Percentiles rank a stretch among this genome's conserved stretches.
phyloP scores from a whole-genome alignment of 495 filamentous ascomycete genomes.

The Opeltia flavorubescens region DNA sequence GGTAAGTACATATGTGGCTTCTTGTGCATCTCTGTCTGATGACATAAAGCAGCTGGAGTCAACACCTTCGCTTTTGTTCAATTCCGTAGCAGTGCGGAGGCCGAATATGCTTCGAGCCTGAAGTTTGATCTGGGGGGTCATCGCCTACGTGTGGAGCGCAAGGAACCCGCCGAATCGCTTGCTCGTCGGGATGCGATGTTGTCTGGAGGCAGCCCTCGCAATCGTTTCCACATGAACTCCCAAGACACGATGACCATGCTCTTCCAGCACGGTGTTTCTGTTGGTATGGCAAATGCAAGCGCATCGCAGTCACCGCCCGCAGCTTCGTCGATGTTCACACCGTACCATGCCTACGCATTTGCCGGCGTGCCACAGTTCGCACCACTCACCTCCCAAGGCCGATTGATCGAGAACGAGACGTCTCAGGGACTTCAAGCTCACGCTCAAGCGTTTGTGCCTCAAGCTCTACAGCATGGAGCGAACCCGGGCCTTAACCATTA shows the following conservation, averaged over 20 bases:
- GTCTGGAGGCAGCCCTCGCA: constrained; percentile 10
- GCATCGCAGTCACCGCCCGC: neutral
- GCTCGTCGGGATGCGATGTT: constrained; percentile 7
- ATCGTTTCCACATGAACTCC: neutral
- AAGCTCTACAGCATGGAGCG: neutral
- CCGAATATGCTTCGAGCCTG: constrained; percentile 23
- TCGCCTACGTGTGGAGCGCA: constrained; percentile 17
- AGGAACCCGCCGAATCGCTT: constrained; percentile 9
- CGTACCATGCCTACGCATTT: constrained; percentile 10
- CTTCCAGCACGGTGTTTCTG: constrained; percentile 14
- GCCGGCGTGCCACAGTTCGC: constrained; percentile 1
- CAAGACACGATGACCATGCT: constrained; percentile 9
- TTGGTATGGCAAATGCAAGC: constrained; percentile 14
- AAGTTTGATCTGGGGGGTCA: constrained; percentile 5
- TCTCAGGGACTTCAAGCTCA: neutral
- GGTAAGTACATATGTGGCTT: constrained; percentile 15
- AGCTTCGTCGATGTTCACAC: constrained; percentile 10
- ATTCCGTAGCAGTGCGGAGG: constrained; percentile 24
- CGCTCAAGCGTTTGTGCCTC: neutral
- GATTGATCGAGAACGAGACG: neutral
- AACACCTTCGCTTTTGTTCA: constrained; percentile 42
- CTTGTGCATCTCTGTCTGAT: constrained; percentile 1
- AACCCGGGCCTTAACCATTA: neutral
- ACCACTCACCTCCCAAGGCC: neutral
- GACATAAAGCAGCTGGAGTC: constrained; percentile 10